A percentile compares a stretch with the other conserved stretches of the same genome.
phyloP scores from a whole-genome alignment of 805 yeast genomes.

The Naumovozyma dairenensis region DNA sequence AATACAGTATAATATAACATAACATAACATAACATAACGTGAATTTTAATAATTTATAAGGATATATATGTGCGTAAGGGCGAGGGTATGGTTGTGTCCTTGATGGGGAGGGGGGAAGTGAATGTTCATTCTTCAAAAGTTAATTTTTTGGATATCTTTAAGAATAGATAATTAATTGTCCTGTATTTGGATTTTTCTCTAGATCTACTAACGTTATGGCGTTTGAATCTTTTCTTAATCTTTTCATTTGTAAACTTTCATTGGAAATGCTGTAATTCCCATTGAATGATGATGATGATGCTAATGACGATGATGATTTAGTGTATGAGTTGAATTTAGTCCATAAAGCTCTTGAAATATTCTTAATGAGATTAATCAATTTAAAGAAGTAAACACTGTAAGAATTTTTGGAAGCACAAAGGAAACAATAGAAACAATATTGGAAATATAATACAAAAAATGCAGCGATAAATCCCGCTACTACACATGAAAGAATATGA shows the following conservation, averaged over 20 bases:
- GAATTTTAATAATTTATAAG: too few relatives aligned
- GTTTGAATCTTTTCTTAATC: not conserved
- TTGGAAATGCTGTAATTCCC: too few relatives aligned
- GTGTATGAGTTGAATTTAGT: not conserved
- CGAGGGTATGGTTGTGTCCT: too few relatives aligned
- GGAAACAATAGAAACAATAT: slow-evolving; percentile 34
- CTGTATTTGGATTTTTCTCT: not conserved
- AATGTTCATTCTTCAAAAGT: too few relatives aligned
- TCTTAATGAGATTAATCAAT: not conserved
- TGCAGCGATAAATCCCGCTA: slow-evolving; percentile 57
- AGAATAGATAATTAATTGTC: too few relatives aligned
- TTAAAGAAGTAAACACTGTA: not conserved
- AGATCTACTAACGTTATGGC: not conserved
- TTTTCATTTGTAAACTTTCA: not conserved
- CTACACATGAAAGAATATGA: slow-evolving; percentile 61
- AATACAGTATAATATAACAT: too few relatives aligned
- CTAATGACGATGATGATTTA: not conserved
- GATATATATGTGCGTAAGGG: too few relatives aligned
- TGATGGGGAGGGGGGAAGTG: too few relatives aligned
- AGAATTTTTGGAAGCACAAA: slow-evolving; percentile 5
- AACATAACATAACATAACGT: too few relatives aligned
- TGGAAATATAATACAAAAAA: slow-evolving; percentile 35
- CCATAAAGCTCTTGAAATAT: not conserved
- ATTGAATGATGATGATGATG: not conserved
- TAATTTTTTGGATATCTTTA: too few relatives aligned